Evolutionary conservation across 179 eudicot species (phyloP).

Genomic region (Carnegiea gigantea): DNA sequence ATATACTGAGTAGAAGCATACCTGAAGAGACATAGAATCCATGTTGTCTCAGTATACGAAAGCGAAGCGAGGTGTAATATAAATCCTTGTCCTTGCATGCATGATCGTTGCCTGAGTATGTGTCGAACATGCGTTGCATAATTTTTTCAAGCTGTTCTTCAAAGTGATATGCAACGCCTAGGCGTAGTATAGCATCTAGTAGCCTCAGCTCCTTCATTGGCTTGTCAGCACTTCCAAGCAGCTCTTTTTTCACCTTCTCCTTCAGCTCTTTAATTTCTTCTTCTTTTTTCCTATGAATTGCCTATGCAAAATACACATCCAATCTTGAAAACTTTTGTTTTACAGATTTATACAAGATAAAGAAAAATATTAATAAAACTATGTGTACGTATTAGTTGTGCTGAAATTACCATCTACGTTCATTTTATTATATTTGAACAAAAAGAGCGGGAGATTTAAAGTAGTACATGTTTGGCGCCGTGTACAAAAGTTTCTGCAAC

Average conservation of each 20-base stretch:
- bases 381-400: no score
- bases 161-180: background rate
- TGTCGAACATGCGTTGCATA: background rate
- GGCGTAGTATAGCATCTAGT: slow-evolving; percentile 6
- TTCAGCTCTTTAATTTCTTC: slow-evolving; percentile 13
- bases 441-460: no score
- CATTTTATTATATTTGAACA: no score
- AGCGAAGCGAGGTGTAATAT: background rate
- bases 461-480: no score
- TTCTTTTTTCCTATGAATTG: slow-evolving; percentile 4
- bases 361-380: no score
- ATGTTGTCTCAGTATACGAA: background rate
- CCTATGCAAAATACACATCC: background rate
- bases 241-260: slow-evolving; percentile 16
- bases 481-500: no score
- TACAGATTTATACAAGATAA: no score
- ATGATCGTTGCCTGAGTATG: background rate
- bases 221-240: background rate
- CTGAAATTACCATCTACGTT: no score
- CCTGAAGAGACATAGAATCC: background rate
- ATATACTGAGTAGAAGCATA: background rate
- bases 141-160: background rate
- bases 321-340: no score
- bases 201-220: background rate
- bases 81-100: background rate